Base-by-base conservation (phyloP, 2,329 filamentous ascomycete genomes). In the Paramyrothecium sp. region DNA sequence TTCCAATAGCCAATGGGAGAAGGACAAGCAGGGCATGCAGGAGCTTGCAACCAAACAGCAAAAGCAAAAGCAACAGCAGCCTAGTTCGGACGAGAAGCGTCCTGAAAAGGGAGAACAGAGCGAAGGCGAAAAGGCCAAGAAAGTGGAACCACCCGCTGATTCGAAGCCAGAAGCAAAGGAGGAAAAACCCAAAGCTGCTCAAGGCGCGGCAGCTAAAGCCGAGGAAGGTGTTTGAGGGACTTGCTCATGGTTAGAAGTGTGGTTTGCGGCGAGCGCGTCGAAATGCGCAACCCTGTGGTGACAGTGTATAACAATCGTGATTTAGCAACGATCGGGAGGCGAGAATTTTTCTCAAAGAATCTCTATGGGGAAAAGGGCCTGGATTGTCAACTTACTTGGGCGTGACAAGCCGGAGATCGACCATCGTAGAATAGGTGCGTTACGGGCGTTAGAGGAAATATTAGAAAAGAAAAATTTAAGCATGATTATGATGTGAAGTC, bases 21-120 rank as follows among this genome's bases (percentile, higher is more conserved):
- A 93, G 73, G 94, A 97, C 71, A 96, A 95, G 77, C 82, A 87
- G 5, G 86, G 88, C 44, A 88, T 97, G 65, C 84, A 89, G 63
- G 84, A 91, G 60, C 78, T 90, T 53, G 50, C 47, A 58, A 61
- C 19, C 59, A 60, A 54, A 54, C 56, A 17, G 51, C 55, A 51
- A 61, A 52, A 34, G 62, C 65, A 51, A 55, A 58, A 51, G 56
- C 51, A 17, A 33, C 84, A 8, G 78, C 85, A 30, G 26, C 5
- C 26, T 10, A 30, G 10, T 30, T 30, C 26, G 26, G 26, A 30
- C 10, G 26, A 30, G 26, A 30, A 30, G 26, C 26, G 26, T 30
- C 26, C 26, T 30, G 26, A 60, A 78, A 84, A 59, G 85, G 26
- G 8, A 52, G 22, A 34, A 51, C 26, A 30, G n/a, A 26, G 23